Conservation (phyloP, 805 yeast species). For the Wickerhamomyces subpelliculosus region DNA sequence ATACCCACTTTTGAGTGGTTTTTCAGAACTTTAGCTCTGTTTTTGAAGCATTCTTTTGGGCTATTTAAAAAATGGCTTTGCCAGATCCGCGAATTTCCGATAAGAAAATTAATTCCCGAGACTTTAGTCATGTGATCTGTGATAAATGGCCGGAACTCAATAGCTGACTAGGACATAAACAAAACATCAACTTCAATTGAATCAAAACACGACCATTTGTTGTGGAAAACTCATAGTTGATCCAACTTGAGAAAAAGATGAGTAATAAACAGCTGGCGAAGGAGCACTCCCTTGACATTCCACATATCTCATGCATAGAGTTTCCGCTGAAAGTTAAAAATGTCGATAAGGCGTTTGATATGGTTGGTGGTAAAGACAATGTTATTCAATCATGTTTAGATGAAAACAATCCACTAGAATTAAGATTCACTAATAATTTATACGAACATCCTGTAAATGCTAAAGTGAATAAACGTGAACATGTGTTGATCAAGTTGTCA, state of each 20-base stretch:
- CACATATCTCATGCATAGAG: constrained; percentile 70
- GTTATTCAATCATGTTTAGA: constrained; percentile 25
- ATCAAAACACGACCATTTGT: no score
- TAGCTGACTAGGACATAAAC: no score
- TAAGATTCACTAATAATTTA: constrained; percentile 28
- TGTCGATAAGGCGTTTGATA: constrained; percentile 51
- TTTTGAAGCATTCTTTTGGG: no score
- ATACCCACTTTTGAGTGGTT: no score
- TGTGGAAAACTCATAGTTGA: no score
- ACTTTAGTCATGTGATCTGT: no score
- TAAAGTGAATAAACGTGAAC: constrained; percentile 43
- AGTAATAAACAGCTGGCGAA: constrained; percentile 32
- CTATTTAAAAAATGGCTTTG: no score
- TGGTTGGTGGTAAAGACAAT: constrained; percentile 57
- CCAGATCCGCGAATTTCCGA: no score
- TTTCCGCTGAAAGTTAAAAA: constrained; percentile 68
- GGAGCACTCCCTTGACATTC: constrained; percentile 60
- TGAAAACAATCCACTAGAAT: constrained; percentile 31
- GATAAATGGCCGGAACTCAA: no score
- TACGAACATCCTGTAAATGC: constrained; percentile 62
- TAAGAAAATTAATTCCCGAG: no score
- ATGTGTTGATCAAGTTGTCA: constrained; percentile 49
- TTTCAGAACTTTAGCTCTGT: no score
- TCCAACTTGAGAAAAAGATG: background rate
- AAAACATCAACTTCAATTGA: no score